Evolutionary conservation across 2,329 filamentous ascomycete genomes (phyloP).

Genomic region (Cadophora malorum): DNA sequence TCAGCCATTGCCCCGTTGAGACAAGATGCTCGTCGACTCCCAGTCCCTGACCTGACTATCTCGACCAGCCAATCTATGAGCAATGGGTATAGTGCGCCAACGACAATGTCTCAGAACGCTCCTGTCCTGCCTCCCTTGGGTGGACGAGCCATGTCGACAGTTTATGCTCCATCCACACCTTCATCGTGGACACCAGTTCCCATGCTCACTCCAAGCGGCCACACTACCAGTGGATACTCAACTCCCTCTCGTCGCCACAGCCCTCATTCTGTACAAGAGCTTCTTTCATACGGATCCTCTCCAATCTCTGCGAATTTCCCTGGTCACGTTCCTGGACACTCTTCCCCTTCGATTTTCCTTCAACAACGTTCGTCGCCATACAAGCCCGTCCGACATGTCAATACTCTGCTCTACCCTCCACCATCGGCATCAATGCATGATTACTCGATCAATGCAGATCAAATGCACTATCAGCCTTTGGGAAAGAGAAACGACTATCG

Average conservation of each 20-base stretch:
- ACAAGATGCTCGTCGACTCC: slow-evolving; percentile 60
- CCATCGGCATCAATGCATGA: slow-evolving; percentile 80
- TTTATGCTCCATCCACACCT: slow-evolving; percentile 64
- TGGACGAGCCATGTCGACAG: slow-evolving; percentile 74
- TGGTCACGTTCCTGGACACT: slow-evolving; percentile 57
- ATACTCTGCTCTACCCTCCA: slow-evolving; percentile 88
- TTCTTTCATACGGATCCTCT: slow-evolving; percentile 47
- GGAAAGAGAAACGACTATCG: slow-evolving; percentile 72
- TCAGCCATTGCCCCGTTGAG: slow-evolving; percentile 33
- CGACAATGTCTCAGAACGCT: slow-evolving; percentile 38
- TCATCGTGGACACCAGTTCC: slow-evolving; percentile 53
- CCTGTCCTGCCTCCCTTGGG: slow-evolving; percentile 42
- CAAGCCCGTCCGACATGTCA: slow-evolving; percentile 85
- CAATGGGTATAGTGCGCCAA: slow-evolving; percentile 33
- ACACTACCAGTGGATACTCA: slow-evolving; percentile 42
- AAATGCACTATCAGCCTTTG: slow-evolving; percentile 84
- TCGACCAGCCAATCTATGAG: slow-evolving; percentile 43
- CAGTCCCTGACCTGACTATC: slow-evolving; percentile 72
- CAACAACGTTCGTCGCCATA: slow-evolving; percentile 92
- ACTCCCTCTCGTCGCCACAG: slow-evolving; percentile 46
- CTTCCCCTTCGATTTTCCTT: slow-evolving; percentile 84
- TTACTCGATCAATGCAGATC: slow-evolving; percentile 67
- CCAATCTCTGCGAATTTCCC: slow-evolving; percentile 45
- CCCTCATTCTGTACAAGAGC: slow-evolving; percentile 44
- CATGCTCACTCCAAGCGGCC: slow-evolving; percentile 39